These are phyloP conservation scores for Rhytidhysteron rufulum DNA, from an alignment of 2,329 filamentous ascomycete species.

Conservation along the genomic window DNA sequence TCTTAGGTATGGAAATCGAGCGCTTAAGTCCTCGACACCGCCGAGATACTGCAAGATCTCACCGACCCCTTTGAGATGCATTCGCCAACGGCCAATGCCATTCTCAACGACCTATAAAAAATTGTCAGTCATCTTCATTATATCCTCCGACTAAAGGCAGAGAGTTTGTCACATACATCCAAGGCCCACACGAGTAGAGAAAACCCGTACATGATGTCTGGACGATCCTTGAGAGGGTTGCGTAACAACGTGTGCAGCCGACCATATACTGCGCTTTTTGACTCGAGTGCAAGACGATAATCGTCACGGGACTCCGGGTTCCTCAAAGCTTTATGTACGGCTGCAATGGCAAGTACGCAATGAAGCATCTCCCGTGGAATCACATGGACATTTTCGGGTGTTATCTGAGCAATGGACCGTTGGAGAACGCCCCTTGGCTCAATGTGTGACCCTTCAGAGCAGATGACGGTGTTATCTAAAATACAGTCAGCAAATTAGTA, in stretches of 20 bases:
- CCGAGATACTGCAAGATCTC: conserved; percentile 15
- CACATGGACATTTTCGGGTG: conserved; percentile 7
- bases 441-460: conserved; percentile 6
- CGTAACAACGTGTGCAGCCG: conserved; percentile 13
- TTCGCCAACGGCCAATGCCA: conserved; percentile 15
- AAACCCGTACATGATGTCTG: conserved; percentile 14
- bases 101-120: conserved; percentile 17
- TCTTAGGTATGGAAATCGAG: conserved; percentile 17
- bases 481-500: not conserved
- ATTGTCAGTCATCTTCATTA: no score
- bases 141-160: no score
- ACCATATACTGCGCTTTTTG: conserved; percentile 17
- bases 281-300: conserved; percentile 16
- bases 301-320: conserved; percentile 11
- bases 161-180: conserved; percentile 13
- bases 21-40: conserved; percentile 15
- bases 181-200: conserved; percentile 18
- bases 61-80: conserved; percentile 15
- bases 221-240: conserved; percentile 10
- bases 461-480: conserved; percentile 15
- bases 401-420: conserved; percentile 10
- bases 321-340: conserved; percentile 18
- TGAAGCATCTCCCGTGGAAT: conserved; percentile 16
- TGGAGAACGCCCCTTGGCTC: conserved; percentile 7
- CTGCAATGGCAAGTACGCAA: conserved; percentile 17